Percentiles rank a stretch among this genome's conserved stretches.
These are phyloP conservation scores for Neopestalotiopsis sp. DNA, from an alignment of 2,329 filamentous ascomycete species.

Conservation along the genomic window DNA sequence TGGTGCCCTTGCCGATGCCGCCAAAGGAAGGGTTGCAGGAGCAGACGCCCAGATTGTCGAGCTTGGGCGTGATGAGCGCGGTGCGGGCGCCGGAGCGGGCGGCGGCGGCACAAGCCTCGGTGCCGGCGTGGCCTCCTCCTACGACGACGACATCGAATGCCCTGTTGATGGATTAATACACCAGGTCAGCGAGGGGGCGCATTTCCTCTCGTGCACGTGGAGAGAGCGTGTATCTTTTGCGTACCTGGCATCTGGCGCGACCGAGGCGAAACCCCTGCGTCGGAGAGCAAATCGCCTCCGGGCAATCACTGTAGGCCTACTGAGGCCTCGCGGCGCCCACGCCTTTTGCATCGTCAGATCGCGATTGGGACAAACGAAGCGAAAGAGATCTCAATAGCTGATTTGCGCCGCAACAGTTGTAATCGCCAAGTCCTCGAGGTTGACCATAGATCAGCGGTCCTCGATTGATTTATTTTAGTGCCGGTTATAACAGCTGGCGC, in stretches of 20 bases:
- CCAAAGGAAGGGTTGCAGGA: slow-evolving; percentile 98
- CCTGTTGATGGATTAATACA: slow-evolving; percentile 44
- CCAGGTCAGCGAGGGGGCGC: background rate
- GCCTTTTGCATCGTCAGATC: slow-evolving; percentile 35
- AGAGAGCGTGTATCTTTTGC: slow-evolving; percentile 14
- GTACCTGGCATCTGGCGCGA: slow-evolving; percentile 38
- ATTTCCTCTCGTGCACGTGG: background rate
- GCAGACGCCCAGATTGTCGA: slow-evolving; percentile 90
- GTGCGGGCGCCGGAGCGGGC: slow-evolving; percentile 89
- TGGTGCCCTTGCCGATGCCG: slow-evolving; percentile 97
- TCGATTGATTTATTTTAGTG: slow-evolving; percentile 28
- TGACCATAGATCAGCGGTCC: slow-evolving; percentile 22
- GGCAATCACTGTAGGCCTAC: slow-evolving; percentile 28
- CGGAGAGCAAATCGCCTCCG: slow-evolving; percentile 24
- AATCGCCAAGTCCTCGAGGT: slow-evolving; percentile 2
- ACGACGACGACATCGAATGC: slow-evolving; percentile 93
- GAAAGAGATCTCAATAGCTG: background rate
- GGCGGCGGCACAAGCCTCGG: slow-evolving; percentile 90
- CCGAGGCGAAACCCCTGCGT: slow-evolving; percentile 36
- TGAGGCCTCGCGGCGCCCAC: slow-evolving; percentile 35
- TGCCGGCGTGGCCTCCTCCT: slow-evolving; percentile 93
- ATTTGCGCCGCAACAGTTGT: background rate
- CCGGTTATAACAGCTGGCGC: slow-evolving; percentile 21
- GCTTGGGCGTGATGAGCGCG: slow-evolving; percentile 84
- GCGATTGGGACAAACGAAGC: background rate